Evolutionary conservation across 2,329 filamentous ascomycete genomes (phyloP), one percentile per base, ranked within the genome.

Genomic region (Exserohilum rostratum): DNA sequence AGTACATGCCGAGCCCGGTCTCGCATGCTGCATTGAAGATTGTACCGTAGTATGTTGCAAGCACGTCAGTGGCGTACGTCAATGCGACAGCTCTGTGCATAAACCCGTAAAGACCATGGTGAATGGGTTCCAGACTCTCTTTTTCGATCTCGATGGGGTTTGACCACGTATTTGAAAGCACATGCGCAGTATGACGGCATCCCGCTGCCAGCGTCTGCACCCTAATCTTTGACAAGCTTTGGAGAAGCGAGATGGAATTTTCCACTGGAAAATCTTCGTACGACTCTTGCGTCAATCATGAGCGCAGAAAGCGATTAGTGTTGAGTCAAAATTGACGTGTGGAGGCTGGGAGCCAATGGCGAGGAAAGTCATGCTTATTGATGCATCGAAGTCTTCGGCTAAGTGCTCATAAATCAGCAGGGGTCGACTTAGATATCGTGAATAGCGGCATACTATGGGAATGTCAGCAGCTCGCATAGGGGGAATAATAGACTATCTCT

Each of bases 351-450:
- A 18, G 37, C 42, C 53, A 61, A 50, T 51, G 18, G 40, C 29
- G 17, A 37, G 22, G 5, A 17, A 18, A 13, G 13, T 37, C 15
- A 22, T 60, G 60, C 60, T 62, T 56, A 60, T 37, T 62, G 60
- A 58, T 62, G 44, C 44, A 51, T 18, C 17, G 13, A 39, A 15
- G 11, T 22, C 27, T 35, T 60, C 50, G 45, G 53, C 25, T 60
- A 53, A 46, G 33, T 29, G 50, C 50, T 57, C 49, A 60, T 30
- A 45, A 54, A 55, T 43, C 18, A 42, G 15, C 38, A 43, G 29
- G 43, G 51, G 38, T 49, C 29, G 25, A 11, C 29, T 37, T 13
- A 18, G 42, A 50, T 12, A 9, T 46, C 12, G 34, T 22, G 39
- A 30, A 25, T 25, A 46, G 22, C 20, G 9, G 31, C 25, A 10